These are phyloP conservation scores for Termitomyces eurrhizus DNA, from an alignment of 768 basidiomycete species.

Conservation along the genomic window DNA sequence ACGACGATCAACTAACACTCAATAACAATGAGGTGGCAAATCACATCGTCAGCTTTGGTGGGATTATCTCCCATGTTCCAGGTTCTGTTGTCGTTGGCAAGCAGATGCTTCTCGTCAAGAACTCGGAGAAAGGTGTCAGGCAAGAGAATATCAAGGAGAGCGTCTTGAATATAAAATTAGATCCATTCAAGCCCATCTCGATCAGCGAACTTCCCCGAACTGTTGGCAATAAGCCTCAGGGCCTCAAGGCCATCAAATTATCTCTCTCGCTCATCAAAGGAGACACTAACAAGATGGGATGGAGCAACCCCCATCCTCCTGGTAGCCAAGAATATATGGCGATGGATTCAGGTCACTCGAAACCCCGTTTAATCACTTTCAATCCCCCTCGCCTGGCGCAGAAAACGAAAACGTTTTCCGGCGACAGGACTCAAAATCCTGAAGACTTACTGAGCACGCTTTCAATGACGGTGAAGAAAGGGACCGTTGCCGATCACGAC, in stretches of 20 bases:
- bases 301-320: constrained; percentile 42
- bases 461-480: accelerated
- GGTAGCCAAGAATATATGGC: constrained; percentile 47
- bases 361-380: not conserved
- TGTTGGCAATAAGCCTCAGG: constrained; percentile 38
- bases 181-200: constrained; percentile 10
- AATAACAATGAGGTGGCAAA: not conserved
- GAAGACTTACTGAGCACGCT: not conserved
- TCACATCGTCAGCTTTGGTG: constrained; percentile 40
- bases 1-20: not conserved
- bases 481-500: not conserved
- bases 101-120: constrained; percentile 24
- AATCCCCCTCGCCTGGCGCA: too few relatives aligned
- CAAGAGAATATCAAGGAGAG: constrained; percentile 13
- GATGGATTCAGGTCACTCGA: not conserved
- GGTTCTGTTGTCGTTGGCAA: constrained; percentile 5
- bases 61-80: constrained; percentile 29
- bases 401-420: not conserved
- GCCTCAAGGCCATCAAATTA: constrained; percentile 33
- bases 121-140: constrained; percentile 26
- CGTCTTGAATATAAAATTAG: constrained; percentile 27
- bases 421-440: not conserved
- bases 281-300: constrained; percentile 19
- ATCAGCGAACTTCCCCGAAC: constrained; percentile 38
- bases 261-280: constrained; percentile 23